Conservation (phyloP, 164 flowering plant species). For the Piper longum region DNA sequence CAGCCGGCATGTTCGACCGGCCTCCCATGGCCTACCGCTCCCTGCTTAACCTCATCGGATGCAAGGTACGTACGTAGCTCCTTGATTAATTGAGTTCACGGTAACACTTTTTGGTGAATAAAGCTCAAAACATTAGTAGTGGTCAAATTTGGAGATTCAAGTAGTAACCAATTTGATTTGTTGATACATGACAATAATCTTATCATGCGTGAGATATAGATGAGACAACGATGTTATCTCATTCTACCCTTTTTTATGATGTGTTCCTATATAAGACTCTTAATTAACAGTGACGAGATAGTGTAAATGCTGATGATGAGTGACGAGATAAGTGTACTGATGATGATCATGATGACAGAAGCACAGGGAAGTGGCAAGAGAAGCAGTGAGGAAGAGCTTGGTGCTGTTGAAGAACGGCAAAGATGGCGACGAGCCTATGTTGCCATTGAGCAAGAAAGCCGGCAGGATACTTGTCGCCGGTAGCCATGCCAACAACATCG, state of each 20-base stretch:
- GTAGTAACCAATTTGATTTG: neutral
- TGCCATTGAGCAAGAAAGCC: slow-evolving; percentile 11
- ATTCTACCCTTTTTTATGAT: no score
- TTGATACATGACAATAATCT: neutral
- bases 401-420: slow-evolving; percentile 22
- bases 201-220: no score
- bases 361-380: slow-evolving; percentile 24
- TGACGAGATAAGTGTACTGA: neutral
- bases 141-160: no score
- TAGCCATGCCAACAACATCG: slow-evolving; percentile 13
- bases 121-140: no score
- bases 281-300: neutral
- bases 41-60: slow-evolving; percentile 15
- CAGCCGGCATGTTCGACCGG: slow-evolving; percentile 20
- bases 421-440: slow-evolving; percentile 1
- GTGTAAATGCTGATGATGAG: no score
- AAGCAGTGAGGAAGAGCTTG: slow-evolving; percentile 26
- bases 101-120: no score
- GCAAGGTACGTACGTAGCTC: slow-evolving; percentile 9
- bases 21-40: slow-evolving; percentile 26
- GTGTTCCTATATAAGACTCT: neutral
- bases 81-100: neutral
- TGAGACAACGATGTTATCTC: no score
- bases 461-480: slow-evolving; percentile 16
- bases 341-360: slow-evolving; percentile 12